Percentiles rank a stretch among this genome's conserved stretches.
Evolutionary conservation across 108 stramenopile species (phyloP).

Genomic region (Tribonema minus): DNA sequence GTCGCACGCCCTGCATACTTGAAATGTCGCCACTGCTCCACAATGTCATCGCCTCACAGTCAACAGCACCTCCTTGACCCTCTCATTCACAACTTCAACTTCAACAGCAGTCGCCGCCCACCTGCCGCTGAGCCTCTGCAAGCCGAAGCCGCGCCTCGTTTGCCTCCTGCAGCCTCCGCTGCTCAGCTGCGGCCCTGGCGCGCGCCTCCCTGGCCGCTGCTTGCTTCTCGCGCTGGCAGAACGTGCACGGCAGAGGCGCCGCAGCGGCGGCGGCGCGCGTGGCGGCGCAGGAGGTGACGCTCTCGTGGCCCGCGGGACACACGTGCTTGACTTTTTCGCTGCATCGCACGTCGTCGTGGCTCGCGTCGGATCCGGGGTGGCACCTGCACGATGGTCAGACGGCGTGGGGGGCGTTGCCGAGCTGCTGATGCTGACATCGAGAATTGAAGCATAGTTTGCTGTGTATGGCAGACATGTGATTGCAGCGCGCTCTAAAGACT

Average conservation of each 20-base stretch:
- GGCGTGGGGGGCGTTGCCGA: background rate
- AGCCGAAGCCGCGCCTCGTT: conserved; percentile 1
- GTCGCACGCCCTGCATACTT: no score
- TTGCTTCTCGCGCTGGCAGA: background rate
- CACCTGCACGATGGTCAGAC: background rate
- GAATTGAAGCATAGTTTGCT: no score
- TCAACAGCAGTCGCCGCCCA: no score
- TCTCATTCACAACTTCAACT: no score
- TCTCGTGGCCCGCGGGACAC: conserved; percentile 25
- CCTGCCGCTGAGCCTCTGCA: background rate
- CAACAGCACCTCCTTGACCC: no score
- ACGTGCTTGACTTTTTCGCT: background rate
- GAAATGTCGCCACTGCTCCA: no score
- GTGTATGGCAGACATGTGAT: background rate
- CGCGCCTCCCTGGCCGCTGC: background rate
- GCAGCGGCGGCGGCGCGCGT: no score
- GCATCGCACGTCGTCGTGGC: conserved; percentile 1
- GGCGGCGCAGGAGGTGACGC: background rate
- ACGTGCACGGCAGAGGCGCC: no score
- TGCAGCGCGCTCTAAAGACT: no score
- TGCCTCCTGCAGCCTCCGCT: background rate
- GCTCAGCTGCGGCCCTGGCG: background rate
- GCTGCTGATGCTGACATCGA: no score
- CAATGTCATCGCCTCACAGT: no score
- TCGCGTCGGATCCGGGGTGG: conserved; percentile 1